Evolutionary conservation across 352 stramenopile genomes (phyloP).

Genomic region (Halophytophthora batemanensis): DNA sequence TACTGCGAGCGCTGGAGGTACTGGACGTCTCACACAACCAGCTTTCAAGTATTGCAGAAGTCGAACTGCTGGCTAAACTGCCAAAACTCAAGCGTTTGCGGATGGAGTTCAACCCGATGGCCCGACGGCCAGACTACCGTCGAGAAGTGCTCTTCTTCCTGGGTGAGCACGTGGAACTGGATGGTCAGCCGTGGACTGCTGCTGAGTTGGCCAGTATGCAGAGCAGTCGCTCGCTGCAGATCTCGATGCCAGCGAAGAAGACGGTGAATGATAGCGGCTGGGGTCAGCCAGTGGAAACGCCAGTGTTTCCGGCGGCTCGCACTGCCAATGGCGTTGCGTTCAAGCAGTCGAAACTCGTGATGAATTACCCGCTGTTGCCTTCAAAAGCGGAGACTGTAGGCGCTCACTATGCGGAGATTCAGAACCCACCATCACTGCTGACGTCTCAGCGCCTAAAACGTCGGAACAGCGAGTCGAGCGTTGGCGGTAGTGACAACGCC

Average conservation of each 20-base stretch:
- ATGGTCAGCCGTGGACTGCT: constrained; percentile 54
- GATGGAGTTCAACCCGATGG: constrained; percentile 74
- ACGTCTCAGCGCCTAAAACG: constrained; percentile 20
- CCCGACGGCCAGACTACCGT: constrained; percentile 67
- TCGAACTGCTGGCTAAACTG: constrained; percentile 52
- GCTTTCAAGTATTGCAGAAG: constrained; percentile 45
- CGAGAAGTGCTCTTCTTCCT: constrained; percentile 82
- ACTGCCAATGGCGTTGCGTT: constrained; percentile 13
- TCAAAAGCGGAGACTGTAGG: constrained; percentile 8
- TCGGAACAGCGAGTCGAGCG: not conserved
- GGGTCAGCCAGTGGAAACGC: constrained; percentile 17
- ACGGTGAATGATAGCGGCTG: constrained; percentile 8
- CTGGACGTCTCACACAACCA: constrained; percentile 76
- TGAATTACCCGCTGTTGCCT: constrained; percentile 40
- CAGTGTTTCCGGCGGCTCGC: constrained; percentile 22
- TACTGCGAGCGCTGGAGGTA: constrained; percentile 36
- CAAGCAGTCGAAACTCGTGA: constrained; percentile 34
- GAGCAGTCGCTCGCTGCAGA: constrained; percentile 44
- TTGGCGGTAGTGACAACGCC: not conserved
- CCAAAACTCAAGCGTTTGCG: constrained; percentile 39
- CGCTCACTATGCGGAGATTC: constrained; percentile 45
- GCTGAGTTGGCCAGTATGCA: constrained; percentile 75
- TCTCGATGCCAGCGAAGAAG: constrained; percentile 4
- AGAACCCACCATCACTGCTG: constrained; percentile 36
- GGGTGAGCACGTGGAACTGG: constrained; percentile 58